Conservation (phyloP, 2,329 filamentous ascomycete genomes). For the Trichoderma sp. region DNA sequence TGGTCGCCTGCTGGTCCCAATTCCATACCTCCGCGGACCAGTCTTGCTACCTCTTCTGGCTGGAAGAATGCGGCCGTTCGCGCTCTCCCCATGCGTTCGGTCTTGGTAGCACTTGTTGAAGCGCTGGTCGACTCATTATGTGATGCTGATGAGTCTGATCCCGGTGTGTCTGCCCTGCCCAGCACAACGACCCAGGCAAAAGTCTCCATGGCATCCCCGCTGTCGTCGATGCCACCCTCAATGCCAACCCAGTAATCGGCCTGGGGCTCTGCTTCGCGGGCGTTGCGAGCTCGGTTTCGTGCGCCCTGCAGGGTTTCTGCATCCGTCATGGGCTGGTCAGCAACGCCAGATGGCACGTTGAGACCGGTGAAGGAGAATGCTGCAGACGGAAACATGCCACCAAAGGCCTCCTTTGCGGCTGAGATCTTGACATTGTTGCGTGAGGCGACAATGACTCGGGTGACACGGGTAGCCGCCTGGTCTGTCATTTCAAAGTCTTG, state of each 20-base stretch:
- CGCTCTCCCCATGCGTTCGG: conserved; percentile 34
- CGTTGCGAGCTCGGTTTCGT: conserved; percentile 36
- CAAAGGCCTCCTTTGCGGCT: conserved; percentile 37
- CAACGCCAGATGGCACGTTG: conserved; percentile 38
- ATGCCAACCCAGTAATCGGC: conserved; percentile 42
- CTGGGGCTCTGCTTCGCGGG: conserved; percentile 29
- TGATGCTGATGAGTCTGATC: background rate
- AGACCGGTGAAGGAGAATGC: conserved; percentile 29
- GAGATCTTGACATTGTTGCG: conserved; percentile 41
- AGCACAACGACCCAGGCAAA: conserved; percentile 42
- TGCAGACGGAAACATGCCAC: conserved; percentile 33
- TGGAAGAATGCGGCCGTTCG: conserved; percentile 39
- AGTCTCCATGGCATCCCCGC: conserved; percentile 30
- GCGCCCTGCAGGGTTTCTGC: conserved; percentile 39
- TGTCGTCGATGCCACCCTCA: conserved; percentile 39
- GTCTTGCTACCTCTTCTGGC: conserved; percentile 35
- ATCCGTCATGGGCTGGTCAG: conserved; percentile 40
- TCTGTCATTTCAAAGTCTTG: background rate
- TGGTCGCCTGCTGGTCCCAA: conserved; percentile 40
- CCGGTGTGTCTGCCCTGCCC: background rate
- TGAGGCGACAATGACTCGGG: conserved; percentile 36
- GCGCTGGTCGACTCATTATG: background rate
- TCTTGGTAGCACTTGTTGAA: background rate
- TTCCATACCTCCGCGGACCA: conserved; percentile 39
- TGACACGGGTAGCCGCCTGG: background rate